Conservation (phyloP, 73 alveolate genomes). For the Tetrahymena thermophila region DNA sequence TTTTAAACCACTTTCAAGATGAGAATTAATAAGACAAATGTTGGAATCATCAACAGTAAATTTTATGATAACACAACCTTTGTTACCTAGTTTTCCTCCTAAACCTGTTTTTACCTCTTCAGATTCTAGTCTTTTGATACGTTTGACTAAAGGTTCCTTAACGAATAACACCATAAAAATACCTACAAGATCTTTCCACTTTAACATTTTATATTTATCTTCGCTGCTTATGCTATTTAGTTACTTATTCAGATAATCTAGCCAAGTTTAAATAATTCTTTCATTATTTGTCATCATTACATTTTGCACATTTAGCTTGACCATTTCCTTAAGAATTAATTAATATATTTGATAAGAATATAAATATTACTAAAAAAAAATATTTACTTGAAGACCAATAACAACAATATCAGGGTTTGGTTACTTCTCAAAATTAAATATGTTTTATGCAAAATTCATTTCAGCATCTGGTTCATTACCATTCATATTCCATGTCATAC, state of each 20-base stretch:
- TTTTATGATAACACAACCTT: constrained; percentile 84
- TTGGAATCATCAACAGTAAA: constrained; percentile 67
- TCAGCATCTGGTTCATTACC: constrained; percentile 54
- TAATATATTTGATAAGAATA: constrained; percentile 29
- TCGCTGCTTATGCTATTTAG: constrained; percentile 36
- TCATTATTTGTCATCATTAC: constrained; percentile 54
- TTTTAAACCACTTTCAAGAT: constrained; percentile 78
- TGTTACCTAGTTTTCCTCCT: constrained; percentile 89
- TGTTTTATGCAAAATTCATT: constrained; percentile 54
- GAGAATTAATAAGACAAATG: constrained; percentile 53
- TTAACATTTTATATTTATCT: constrained; percentile 51
- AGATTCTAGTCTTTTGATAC: constrained; percentile 45
- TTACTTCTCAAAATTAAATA: constrained; percentile 51
- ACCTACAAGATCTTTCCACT: constrained; percentile 66
- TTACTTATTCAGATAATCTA: constrained; percentile 29
- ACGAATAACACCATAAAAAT: constrained; percentile 55
- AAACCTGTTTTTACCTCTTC: constrained; percentile 82
- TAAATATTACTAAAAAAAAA: background rate
- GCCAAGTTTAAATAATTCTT: constrained; percentile 43
- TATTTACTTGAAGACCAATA: constrained; percentile 25
- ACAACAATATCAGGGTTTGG: constrained; percentile 49
- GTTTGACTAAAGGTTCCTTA: constrained; percentile 33
- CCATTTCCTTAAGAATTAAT: constrained; percentile 61
- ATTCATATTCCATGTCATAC: constrained; percentile 71
- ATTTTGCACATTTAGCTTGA: constrained; percentile 61